Base-by-base conservation (phyloP, 768 basidiomycete species). In the Termitomyces sp. region DNA sequence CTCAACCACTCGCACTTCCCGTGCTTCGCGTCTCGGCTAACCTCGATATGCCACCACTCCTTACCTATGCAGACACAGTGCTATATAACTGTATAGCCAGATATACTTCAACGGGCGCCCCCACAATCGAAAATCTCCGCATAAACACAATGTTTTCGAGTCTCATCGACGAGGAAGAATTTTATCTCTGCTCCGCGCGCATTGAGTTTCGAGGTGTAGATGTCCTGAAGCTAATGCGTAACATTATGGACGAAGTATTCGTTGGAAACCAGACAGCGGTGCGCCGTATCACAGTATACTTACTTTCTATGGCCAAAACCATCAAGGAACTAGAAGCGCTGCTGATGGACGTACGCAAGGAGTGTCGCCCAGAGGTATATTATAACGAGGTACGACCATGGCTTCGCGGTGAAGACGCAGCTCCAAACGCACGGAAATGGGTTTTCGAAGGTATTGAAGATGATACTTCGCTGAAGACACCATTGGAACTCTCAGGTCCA, bases 11-110 rank as follows among this genome's bases (percentile, higher is more conserved):
- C 53, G 79, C 90, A 9, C 69, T 92, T 6, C 94, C 95, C 1
- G 80, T 93, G 35, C 77, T 94, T 20, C 78, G 83, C 56, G 80
- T 93, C 16, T 90, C 83, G 24, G 69, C 76, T 0, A 73, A 86
- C 46, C 83, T 97, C 10, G 85, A 89, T 55, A 74, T 97, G 1
- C 94, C 95, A 0, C 93, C 95, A 0, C 77, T 96, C 42, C 78
- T 94, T 57, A 97, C 94, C 4, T 97, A 94, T 68, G 87, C 94
- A 10, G 94, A 96, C 68, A 88, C 87, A 30, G 94, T 97, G 8
- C 80, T 97, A 28, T 97, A 94, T 73, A 96, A 96, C 69, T 91
- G 88, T 87, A 54, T 66, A 59, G 75, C 69, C 54, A 70, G 58
- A 72, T 77, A 65, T 57, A 77, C 55, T 33, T 68, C 61, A 59